Percentiles rank a stretch among this genome's conserved stretches.
These are phyloP conservation scores for Suillus subluteus DNA, from an alignment of 768 basidiomycete genomes.

Conservation along the genomic window DNA sequence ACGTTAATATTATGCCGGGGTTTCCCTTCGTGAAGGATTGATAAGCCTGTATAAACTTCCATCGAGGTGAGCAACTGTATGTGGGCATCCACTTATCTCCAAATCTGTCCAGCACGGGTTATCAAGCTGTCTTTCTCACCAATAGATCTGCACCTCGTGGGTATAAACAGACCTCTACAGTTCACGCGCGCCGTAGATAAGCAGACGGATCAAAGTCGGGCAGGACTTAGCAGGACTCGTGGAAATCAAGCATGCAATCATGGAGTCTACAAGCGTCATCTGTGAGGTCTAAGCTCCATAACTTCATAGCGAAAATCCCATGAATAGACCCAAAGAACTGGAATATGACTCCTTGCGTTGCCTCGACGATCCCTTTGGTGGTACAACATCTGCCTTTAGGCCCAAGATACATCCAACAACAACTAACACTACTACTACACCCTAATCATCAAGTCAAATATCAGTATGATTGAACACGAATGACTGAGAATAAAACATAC, in stretches of 20 bases:
- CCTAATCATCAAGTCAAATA: conserved; percentile 26
- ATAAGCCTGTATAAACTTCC: neutral
- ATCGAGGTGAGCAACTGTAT: neutral
- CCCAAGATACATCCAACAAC: conserved; percentile 14
- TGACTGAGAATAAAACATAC: conserved; percentile 42
- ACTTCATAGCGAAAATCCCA: neutral
- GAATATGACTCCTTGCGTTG: neutral
- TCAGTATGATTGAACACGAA: conserved; percentile 1
- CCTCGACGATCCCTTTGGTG: conserved; percentile 3
- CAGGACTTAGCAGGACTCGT: neutral
- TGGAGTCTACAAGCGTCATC: neutral
- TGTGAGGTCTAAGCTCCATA: neutral
- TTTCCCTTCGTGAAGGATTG: neutral
- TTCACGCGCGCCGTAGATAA: neutral
- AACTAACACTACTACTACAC: conserved; percentile 28
- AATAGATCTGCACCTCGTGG: neutral
- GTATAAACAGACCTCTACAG: neutral
- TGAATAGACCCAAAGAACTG: neutral
- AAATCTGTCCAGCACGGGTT: neutral
- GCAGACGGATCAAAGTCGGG: neutral
- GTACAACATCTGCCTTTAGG: conserved; percentile 22
- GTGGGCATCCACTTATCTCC: neutral
- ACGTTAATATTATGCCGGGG: neutral
- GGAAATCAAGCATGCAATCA: neutral
- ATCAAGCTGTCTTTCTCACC: neutral